Conservation (phyloP, 106 monocot genomes). For the Apostasia shenzhenica region DNA sequence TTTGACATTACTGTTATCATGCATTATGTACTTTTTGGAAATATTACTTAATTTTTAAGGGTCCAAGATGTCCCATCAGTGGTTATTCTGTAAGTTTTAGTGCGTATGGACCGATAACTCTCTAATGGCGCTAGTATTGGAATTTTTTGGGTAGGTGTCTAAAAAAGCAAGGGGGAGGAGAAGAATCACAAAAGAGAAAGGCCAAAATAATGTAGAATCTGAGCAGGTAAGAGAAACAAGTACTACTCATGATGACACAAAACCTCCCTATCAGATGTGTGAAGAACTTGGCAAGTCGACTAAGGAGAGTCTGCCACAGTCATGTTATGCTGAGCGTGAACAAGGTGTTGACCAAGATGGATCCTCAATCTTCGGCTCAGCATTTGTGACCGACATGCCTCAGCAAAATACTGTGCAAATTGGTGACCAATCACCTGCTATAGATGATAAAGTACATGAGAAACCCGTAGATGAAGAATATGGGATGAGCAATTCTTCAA, state of each 20-base stretch:
- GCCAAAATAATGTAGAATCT: constrained; percentile 20
- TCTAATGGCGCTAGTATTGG: no score
- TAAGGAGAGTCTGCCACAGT: constrained; percentile 2
- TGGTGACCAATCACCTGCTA: constrained; percentile 20
- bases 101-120: no score
- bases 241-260: constrained; percentile 12
- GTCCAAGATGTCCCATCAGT: no score
- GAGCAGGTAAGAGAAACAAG: constrained; percentile 15
- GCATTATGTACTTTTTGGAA: neutral
- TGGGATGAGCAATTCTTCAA: constrained; percentile 43
- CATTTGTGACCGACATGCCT: constrained; percentile 11
- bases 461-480: constrained; percentile 29
- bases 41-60: neutral
- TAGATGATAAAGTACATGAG: constrained; percentile 16
- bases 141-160: constrained; percentile 39
- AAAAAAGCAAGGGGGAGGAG: constrained; percentile 65
- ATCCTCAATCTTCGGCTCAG: constrained; percentile 4
- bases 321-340: constrained; percentile 10
- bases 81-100: no score
- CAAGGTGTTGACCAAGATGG: constrained; percentile 8
- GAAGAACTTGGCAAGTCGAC: constrained; percentile 4
- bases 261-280: constrained; percentile 10
- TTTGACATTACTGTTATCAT: no score
- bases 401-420: neutral
- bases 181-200: constrained; percentile 52